Base-by-base conservation (phyloP, 495 filamentous ascomycete species). In the Daldinia concentrica region DNA sequence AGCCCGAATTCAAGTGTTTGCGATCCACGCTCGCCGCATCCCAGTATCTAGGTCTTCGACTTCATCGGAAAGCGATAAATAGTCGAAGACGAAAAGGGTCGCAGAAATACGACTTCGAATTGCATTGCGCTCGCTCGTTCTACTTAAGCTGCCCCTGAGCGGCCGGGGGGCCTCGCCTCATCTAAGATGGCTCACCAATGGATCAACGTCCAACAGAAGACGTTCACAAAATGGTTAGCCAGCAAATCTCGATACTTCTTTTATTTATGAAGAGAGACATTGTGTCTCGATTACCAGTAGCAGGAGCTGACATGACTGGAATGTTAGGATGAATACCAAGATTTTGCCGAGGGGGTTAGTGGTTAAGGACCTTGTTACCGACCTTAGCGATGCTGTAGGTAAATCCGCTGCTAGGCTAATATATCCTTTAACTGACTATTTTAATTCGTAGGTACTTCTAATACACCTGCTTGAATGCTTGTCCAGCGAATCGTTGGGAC, bases 141-240 rank as follows among this genome's bases (percentile, higher is more conserved):
- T 65, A 58, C 62, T 60, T 37, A 66, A 56, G 63, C 68, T 69
- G 39, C 68, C 76, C 71, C 71, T 64, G 76, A 81, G 66, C 79
- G 74, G 73, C 79, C 76, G 76, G 78, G 81, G 66, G 79, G 71
- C 78, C 77, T 69, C 76, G 74, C 60, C 68, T 79, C 19, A 52
- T 77, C 17, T 74, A 87, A 80, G 77, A 88, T 88, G 86, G 85
- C 97, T 84, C 92, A 95, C 85, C 90, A 90, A 82, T 98, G 95
- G 95, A 90, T 98, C 76, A 93, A 90, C 75, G 94, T 97, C 76
- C 95, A 98, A 83, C 91, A 98, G 80, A 99, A 98, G 87, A 99
- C 95, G n/a, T 98, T 98, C 79, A 97, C 94, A 19, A 98, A 98
- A 90, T 98, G 95, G 93, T 93, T 76, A 59, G 86, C 77, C 50